Base-by-base conservation (phyloP, 2,329 filamentous ascomycete species). In the Zalaria obscura region DNA sequence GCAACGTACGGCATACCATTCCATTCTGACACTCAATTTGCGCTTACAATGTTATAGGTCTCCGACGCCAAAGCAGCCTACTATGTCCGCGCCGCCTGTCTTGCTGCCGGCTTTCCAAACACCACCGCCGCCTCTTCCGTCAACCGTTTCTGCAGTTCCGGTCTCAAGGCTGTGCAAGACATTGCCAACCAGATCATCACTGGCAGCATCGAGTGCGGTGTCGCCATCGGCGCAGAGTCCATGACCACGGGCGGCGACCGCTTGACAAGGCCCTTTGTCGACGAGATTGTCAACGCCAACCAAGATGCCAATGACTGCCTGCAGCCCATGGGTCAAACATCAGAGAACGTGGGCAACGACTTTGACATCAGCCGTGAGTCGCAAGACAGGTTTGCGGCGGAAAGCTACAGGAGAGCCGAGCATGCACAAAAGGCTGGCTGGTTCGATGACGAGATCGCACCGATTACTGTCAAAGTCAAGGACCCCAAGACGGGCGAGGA, bases 301-400 rank as follows among this genome's bases (percentile, higher is more conserved):
- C 81, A 86, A 59, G 85, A 95, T 58, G 75, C 86, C 0, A 64
- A 64, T 37, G 89, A 96, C 66, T 91, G 87, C 71, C 76, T 89
- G 76, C 76, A 87, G 72, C 83, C 89, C 50, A 98, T 98, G 91
- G 91, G 91, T 25, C 93, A 93, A 76, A 98, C 91, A 3, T 89
- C 82, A 45, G 91, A 98, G 70, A 96, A 96, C 59, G 87, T 98
- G 27, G 86, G 81, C 53, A 77, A 77, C 38, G 91, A 96, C 66
- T 96, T 96, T 62, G 76, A 81, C 57, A 80, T 98, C 58, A 67
- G 76, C 2, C 76, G 91, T 46, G 78, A 88, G 58, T 66, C 68
- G 59, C 84, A 96, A 66, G 91, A 98, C 63, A 69, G 73, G 50
- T 96, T 79, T 61, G 85, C 91, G 0, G 83, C 83, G 6, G 86